These are phyloP conservation scores for Naumovozyma castellii DNA, from an alignment of 805 yeast genomes.

Conservation along the genomic window DNA sequence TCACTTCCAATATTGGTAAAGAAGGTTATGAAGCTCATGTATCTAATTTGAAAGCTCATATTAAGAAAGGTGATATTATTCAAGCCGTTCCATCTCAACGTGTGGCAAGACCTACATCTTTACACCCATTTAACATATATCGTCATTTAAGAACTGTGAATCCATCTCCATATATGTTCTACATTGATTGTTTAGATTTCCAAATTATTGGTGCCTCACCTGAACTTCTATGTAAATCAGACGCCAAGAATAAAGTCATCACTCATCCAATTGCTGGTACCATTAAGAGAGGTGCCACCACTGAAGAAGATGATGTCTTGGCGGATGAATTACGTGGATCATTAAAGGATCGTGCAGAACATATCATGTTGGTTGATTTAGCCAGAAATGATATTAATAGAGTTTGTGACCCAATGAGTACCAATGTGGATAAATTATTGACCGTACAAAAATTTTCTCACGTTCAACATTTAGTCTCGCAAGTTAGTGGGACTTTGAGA, in stretches of 20 bases:
- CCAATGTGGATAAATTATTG: slow-evolving; percentile 78
- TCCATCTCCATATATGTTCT: slow-evolving; percentile 95
- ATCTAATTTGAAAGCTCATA: slow-evolving; percentile 61
- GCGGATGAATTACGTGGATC: slow-evolving; percentile 68
- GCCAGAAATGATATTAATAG: slow-evolving; percentile 95
- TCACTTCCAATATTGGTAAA: slow-evolving; percentile 85
- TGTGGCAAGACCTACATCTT: slow-evolving; percentile 85
- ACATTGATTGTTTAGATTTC: slow-evolving; percentile 83
- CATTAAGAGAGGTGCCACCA: slow-evolving; percentile 77
- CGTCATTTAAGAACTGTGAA: slow-evolving; percentile 90
- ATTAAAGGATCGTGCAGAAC: slow-evolving; percentile 92
- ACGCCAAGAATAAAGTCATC: slow-evolving; percentile 57
- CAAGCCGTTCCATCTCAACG: slow-evolving; percentile 98
- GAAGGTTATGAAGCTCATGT: slow-evolving; percentile 89
- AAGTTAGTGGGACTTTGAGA: slow-evolving; percentile 86
- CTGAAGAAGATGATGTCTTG: slow-evolving; percentile 81
- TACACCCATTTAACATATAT: slow-evolving; percentile 94
- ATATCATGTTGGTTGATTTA: slow-evolving; percentile 94
- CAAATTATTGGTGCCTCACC: slow-evolving; percentile 98
- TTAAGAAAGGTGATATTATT: slow-evolving; percentile 83
- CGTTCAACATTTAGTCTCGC: slow-evolving; percentile 92
- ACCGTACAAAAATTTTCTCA: slow-evolving; percentile 91
- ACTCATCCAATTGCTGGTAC: slow-evolving; percentile 99
- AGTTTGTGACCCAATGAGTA: slow-evolving; percentile 79
- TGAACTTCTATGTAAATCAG: slow-evolving; percentile 80